phyloP scores from a whole-genome alignment of 192 early-diverging fungal genomes.

The Linnemannia elongata region DNA sequence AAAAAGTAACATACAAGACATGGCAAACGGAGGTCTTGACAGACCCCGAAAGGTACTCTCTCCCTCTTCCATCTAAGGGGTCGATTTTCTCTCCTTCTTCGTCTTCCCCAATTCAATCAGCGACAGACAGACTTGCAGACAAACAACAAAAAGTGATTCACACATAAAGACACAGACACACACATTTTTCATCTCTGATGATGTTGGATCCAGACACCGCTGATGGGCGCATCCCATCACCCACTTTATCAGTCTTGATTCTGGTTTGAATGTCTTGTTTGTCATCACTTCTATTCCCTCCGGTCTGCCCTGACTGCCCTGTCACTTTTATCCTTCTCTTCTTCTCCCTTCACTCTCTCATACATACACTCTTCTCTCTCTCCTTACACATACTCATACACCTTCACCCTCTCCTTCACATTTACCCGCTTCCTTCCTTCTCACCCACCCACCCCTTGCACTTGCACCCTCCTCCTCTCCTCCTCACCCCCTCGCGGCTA shows the following conservation, averaged over 20 bases:
- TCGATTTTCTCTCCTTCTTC: background rate
- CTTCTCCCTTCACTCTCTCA: background rate
- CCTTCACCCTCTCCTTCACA: background rate
- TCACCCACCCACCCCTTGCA: background rate
- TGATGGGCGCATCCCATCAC: background rate
- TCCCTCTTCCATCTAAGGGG: background rate
- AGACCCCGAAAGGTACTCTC: background rate
- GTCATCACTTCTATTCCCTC: too few relatives aligned
- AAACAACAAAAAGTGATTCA: background rate
- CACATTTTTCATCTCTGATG: too few relatives aligned
- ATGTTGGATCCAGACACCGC: background rate
- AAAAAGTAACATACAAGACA: background rate
- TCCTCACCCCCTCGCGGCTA: background rate
- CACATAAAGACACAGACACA: background rate
- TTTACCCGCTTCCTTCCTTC: background rate
- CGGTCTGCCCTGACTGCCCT: background rate
- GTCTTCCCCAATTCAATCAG: background rate
- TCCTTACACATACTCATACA: background rate
- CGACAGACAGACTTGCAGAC: too few relatives aligned
- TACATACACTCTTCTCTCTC: background rate
- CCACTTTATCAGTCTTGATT: background rate
- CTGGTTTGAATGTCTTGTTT: background rate
- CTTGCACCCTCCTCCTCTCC: background rate
- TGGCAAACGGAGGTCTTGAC: background rate
- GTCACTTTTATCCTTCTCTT: background rate